Evolutionary conservation across 2,329 filamentous ascomycete genomes (phyloP), one percentile per base, ranked within the genome.

Genomic region (Penicillium thymicola): DNA sequence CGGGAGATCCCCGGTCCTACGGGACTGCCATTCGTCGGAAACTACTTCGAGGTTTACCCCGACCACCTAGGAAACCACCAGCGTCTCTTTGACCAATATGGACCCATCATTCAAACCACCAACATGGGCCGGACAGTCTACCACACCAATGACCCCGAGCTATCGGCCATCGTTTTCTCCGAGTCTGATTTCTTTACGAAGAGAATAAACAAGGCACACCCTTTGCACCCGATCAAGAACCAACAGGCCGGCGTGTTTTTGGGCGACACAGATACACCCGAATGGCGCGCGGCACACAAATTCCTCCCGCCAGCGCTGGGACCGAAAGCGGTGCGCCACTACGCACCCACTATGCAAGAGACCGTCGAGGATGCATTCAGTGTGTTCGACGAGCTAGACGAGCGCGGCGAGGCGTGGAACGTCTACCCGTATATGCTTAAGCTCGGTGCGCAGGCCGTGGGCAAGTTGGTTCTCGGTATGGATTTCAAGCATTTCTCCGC

Each of bases 11-110:
- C 59, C 2, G 56, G 59, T 5, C 62, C 62, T 2, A 57, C 46
- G 2, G 65, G 61, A 2, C 38, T 74, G 2, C 72, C 72, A 3
- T 54, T 78, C 16, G 69, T 85, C 5, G 82, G 82, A 16, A 83
- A 79, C 62, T 82, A 77, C 68, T 80, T 80, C 44, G 81, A 84
- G 58, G 67, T 85, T 10, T 85, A 77, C 62, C 82, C 82, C 0
- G 82, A 85, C 58, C 81, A 83, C 57, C 72, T 85, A 0, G 82
- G 82, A 2, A 85, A 85, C 67, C 78, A 83, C 55, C 76, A 83
- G 45, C 75, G 81, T 0, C 70, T 84, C 0, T 84, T 84, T 50
- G 76, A 79, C 1, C 75, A 76, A 36, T 84, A 82, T 58, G 82
- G 82, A 0, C 77, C 78, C 0, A 59, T 85, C 1, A 76, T 85